phyloP scores from a whole-genome alignment of 306 rosid species.

The Hylodesmum podocarpum region DNA sequence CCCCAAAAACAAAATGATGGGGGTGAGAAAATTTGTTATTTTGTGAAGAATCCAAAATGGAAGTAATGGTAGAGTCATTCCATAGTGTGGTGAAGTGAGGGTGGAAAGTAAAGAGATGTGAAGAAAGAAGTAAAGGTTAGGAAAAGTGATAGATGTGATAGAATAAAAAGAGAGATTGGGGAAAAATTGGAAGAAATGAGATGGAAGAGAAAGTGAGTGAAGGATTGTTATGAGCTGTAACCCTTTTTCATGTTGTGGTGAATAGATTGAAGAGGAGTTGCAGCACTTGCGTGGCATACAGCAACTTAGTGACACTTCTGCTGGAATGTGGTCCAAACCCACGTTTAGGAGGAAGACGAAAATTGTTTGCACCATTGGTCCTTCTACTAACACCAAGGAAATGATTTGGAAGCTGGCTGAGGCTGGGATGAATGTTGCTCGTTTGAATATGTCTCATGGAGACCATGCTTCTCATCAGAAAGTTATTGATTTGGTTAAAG shows the following conservation, averaged over 20 bases:
- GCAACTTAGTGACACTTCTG: conserved; percentile 56
- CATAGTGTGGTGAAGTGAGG: background rate
- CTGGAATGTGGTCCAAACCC: conserved; percentile 86
- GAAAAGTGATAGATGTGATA: background rate
- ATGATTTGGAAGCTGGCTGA: conserved; percentile 99
- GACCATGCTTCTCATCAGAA: conserved; percentile 97
- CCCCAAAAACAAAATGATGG: too few species aligned
- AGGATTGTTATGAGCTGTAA: background rate
- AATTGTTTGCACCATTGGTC: conserved; percentile 97
- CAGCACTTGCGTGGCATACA: conserved; percentile 53
- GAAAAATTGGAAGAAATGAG: background rate
- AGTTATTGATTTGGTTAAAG: conserved; percentile 93
- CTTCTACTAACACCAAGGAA: conserved; percentile 86
- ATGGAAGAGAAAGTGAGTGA: background rate
- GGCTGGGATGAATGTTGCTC: conserved; percentile 97
- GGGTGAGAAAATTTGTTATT: too few species aligned
- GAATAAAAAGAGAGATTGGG: background rate
- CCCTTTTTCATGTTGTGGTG: background rate
- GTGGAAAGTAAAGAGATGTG: too few species aligned
- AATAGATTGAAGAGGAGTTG: conserved; percentile 63
- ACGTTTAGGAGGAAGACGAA: conserved; percentile 85
- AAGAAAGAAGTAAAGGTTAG: background rate
- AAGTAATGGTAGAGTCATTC: too few species aligned
- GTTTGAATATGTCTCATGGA: conserved; percentile 96
- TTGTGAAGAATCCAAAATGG: too few species aligned